Percentiles rank a stretch among this genome's conserved stretches.
These are phyloP conservation scores for Saccharomyces pastorianus DNA, from an alignment of 1,139 yeast species.

Conservation along the genomic window DNA sequence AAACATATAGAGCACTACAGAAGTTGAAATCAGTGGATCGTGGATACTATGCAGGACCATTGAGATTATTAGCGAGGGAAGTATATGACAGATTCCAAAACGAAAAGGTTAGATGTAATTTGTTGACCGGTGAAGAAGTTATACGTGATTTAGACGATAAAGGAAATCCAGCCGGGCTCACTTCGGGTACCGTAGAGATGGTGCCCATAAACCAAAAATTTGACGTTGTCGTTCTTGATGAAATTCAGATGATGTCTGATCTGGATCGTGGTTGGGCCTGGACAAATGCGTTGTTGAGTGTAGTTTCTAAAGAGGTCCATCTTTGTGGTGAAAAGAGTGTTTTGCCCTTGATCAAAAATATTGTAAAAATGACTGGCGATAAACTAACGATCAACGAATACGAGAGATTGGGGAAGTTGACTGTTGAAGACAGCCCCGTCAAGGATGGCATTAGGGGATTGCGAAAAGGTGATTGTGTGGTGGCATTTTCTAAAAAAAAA, in stretches of 20 bases:
- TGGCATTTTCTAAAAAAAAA: conserved; percentile 70
- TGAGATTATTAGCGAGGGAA: conserved; percentile 83
- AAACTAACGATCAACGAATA: conserved; percentile 59
- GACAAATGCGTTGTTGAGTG: conserved; percentile 88
- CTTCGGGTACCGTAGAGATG: conserved; percentile 95
- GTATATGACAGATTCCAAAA: conserved; percentile 70
- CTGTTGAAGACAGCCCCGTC: conserved; percentile 42
- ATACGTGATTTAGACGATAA: conserved; percentile 57
- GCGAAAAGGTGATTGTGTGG: conserved; percentile 76
- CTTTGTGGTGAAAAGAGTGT: conserved; percentile 89
- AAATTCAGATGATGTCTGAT: conserved; percentile 91
- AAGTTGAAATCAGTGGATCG: conserved; percentile 54
- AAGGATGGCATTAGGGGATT: conserved; percentile 34
- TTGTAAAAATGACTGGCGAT: conserved; percentile 71
- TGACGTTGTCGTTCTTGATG: conserved; percentile 90
- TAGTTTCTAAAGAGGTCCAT: conserved; percentile 76
- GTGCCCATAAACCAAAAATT: conserved; percentile 54
- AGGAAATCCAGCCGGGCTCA: conserved; percentile 67
- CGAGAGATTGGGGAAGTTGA: conserved; percentile 64
- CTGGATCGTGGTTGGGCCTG: conserved; percentile 82
- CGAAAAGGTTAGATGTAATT: conserved; percentile 64
- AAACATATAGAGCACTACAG: conserved; percentile 75
- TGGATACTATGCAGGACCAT: conserved; percentile 96
- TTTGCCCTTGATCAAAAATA: conserved; percentile 51
- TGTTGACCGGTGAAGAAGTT: conserved; percentile 91